Conservation (phyloP, 2,329 filamentous ascomycete genomes). For the Leptographium radiaticola region DNA sequence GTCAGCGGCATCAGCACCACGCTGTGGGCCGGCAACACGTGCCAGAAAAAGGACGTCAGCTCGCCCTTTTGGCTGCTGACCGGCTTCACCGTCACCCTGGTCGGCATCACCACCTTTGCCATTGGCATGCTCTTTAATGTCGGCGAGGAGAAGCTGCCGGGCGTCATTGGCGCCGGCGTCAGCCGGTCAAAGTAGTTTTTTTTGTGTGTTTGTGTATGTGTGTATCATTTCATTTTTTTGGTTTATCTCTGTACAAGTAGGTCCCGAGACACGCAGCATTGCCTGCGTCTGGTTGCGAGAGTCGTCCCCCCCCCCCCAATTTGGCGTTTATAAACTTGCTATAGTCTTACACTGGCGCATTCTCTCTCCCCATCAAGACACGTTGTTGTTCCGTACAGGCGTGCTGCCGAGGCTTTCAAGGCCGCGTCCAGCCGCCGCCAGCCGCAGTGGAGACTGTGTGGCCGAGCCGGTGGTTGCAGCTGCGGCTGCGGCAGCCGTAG, state of each 20-base stretch:
- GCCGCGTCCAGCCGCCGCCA: constrained; percentile 20
- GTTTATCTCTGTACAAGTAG: neutral
- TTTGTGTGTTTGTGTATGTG: neutral
- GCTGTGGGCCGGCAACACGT: constrained; percentile 74
- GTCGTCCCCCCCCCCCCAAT: too few relatives aligned
- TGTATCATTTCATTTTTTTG: neutral
- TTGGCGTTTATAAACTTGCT: too few relatives aligned
- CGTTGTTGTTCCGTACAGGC: constrained; percentile 16
- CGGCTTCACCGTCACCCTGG: constrained; percentile 56
- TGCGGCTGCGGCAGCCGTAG: constrained; percentile 6
- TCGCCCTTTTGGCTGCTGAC: constrained; percentile 79
- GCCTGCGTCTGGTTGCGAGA: too few relatives aligned
- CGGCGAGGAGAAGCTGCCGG: constrained; percentile 76
- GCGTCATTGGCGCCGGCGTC: constrained; percentile 92
- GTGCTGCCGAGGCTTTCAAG: constrained; percentile 35
- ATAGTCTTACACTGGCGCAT: too few relatives aligned
- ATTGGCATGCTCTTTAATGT: constrained; percentile 73
- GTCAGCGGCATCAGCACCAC: constrained; percentile 33
- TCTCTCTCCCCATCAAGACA: too few relatives aligned
- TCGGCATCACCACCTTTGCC: constrained; percentile 54
- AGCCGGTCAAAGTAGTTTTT: constrained; percentile 48
- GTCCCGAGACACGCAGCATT: neutral
- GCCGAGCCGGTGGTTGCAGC: constrained; percentile 14
- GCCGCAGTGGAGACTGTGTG: constrained; percentile 18
- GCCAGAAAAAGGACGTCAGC: constrained; percentile 85